Percentiles rank a stretch among this genome's conserved stretches.
Conservation (phyloP, 2,329 filamentous ascomycete species). For the Ploettnerulaceae sp. region DNA sequence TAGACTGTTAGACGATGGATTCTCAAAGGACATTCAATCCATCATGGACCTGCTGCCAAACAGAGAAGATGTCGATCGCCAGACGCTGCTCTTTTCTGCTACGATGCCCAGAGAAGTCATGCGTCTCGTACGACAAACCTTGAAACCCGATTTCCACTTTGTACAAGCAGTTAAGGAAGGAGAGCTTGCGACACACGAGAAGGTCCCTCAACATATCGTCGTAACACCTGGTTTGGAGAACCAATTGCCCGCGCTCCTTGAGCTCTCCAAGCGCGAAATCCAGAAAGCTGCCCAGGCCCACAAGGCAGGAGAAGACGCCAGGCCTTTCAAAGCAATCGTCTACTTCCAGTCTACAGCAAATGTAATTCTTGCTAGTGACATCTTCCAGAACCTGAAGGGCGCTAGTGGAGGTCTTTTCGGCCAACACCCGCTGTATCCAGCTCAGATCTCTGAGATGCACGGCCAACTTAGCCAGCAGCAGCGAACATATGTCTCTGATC, state of each 20-base stretch:
- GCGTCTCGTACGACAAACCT: slow-evolving; percentile 63
- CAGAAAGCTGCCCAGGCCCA: slow-evolving; percentile 14
- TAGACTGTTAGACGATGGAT: slow-evolving; percentile 94
- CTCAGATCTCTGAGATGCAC: slow-evolving; percentile 56
- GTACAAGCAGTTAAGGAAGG: slow-evolving; percentile 79
- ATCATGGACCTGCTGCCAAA: slow-evolving; percentile 62
- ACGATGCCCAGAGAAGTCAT: slow-evolving; percentile 85
- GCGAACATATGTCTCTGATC: slow-evolving; percentile 65
- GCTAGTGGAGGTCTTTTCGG: slow-evolving; percentile 18
- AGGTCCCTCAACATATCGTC: slow-evolving; percentile 75
- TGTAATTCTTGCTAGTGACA: slow-evolving; percentile 60
- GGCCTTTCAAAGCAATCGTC: slow-evolving; percentile 82
- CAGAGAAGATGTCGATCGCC: slow-evolving; percentile 59
- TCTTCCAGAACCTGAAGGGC: slow-evolving; percentile 37
- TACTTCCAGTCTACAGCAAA: slow-evolving; percentile 79
- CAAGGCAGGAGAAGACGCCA: slow-evolving; percentile 8
- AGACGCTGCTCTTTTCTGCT: slow-evolving; percentile 93
- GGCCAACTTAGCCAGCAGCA: slow-evolving; percentile 66
- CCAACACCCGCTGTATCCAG: slow-evolving; percentile 28
- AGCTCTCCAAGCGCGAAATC: slow-evolving; percentile 40
- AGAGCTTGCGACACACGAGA: slow-evolving; percentile 79
- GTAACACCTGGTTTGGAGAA: slow-evolving; percentile 67
- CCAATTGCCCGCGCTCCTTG: slow-evolving; percentile 64
- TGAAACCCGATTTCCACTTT: slow-evolving; percentile 83
- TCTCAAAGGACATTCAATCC: slow-evolving; percentile 58